phyloP scores from a whole-genome alignment of 768 basidiomycete species.

The Xerocomus potaroensis region DNA sequence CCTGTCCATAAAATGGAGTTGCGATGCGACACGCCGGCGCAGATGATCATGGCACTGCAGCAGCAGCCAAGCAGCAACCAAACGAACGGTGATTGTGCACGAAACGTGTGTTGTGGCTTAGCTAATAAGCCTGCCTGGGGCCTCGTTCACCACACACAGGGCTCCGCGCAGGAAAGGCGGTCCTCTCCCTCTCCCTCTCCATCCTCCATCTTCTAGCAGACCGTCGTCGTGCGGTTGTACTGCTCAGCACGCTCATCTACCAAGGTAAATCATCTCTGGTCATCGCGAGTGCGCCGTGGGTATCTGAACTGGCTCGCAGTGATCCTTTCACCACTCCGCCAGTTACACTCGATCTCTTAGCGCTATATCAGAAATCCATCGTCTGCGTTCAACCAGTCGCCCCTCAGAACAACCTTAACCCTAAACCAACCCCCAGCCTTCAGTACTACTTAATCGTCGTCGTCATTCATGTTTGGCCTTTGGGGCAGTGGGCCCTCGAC shows the following conservation, averaged over 20 bases:
- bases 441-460: not conserved
- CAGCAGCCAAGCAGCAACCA: too few relatives aligned
- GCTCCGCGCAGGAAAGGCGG: too few relatives aligned
- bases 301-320: not conserved
- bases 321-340: not conserved
- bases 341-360: not conserved
- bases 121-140: constrained; percentile 1
- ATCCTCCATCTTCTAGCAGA: too few relatives aligned
- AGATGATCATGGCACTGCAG: too few relatives aligned
- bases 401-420: too few relatives aligned
- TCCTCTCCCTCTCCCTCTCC: too few relatives aligned
- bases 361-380: not conserved
- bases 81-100: too few relatives aligned
- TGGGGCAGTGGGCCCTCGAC: constrained; percentile 13
- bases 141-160: too few relatives aligned
- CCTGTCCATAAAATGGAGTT: too few relatives aligned
- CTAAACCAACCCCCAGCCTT: too few relatives aligned
- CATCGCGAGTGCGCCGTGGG: not conserved
- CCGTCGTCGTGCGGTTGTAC: not conserved
- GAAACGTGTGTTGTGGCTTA: too few relatives aligned
- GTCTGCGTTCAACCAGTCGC: not conserved
- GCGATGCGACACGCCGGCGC: too few relatives aligned
- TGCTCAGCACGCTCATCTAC: not conserved
- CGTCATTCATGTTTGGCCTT: constrained; percentile 4
- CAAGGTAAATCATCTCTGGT: not conserved